Percentiles rank a stretch among this genome's conserved stretches.
phyloP scores from a whole-genome alignment of 2,329 filamentous ascomycete genomes.

The Atkinsonella texensis region DNA sequence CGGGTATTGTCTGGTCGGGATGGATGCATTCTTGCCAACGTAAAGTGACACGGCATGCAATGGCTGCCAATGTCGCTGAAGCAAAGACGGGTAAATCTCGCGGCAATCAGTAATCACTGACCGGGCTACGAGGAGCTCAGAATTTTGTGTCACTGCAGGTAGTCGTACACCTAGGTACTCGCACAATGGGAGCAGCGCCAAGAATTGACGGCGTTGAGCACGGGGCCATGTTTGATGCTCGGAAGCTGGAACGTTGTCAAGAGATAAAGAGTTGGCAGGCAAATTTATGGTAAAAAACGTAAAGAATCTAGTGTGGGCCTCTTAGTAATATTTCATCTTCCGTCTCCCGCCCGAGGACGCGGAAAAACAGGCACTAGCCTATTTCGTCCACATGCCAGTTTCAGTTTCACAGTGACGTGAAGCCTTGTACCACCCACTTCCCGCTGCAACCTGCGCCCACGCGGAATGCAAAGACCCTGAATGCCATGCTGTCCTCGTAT shows the following conservation, averaged over 20 bases:
- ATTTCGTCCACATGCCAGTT: neutral
- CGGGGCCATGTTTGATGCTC: neutral
- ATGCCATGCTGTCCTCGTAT: conserved; percentile 9
- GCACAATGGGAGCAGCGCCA: neutral
- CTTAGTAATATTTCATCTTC: neutral
- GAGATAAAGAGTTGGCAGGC: neutral
- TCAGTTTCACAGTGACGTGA: neutral
- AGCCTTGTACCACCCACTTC: neutral
- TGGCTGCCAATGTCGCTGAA: neutral
- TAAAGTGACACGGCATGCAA: neutral
- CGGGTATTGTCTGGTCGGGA: neutral
- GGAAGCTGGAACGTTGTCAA: too few species aligned
- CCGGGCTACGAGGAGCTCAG: too few species aligned
- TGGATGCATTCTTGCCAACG: neutral
- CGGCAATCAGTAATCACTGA: too few species aligned
- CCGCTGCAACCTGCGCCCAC: neutral
- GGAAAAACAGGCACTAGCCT: conserved; percentile 1
- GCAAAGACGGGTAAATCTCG: too few species aligned
- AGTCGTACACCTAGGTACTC: too few species aligned
- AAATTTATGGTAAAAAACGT: neutral
- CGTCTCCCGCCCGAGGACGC: neutral
- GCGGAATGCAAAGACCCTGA: conserved; percentile 6
- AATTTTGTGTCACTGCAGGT: too few species aligned
- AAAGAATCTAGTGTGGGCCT: neutral
- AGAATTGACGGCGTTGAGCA: neutral